phyloP scores from a whole-genome alignment of 345 rosid genomes.

The Eutrema heterophyllum region DNA sequence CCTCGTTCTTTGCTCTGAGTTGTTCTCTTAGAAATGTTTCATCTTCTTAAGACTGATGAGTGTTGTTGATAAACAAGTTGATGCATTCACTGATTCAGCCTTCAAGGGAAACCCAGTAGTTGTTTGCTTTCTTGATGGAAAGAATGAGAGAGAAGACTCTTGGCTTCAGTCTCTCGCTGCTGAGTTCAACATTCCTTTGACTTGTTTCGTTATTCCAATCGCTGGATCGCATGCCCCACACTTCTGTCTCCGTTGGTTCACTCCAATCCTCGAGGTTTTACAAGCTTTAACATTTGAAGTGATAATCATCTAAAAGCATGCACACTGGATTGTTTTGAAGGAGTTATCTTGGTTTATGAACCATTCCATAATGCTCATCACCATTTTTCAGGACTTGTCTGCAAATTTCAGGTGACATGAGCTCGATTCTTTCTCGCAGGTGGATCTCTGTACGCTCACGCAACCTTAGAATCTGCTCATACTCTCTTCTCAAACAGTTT shows the following conservation, averaged over 20 bases:
- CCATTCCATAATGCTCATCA: background rate
- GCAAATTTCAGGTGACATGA: background rate
- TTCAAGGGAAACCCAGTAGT: conserved; percentile 78
- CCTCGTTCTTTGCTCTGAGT: background rate
- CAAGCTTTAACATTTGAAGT: background rate
- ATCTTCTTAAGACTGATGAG: background rate
- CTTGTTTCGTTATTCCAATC: conserved; percentile 37
- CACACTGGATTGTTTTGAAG: background rate
- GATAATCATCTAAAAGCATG: background rate
- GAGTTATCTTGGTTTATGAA: background rate
- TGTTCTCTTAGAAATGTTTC: too few relatives aligned
- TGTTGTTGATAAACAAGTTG: conserved; percentile 35
- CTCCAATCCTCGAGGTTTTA: conserved; percentile 18
- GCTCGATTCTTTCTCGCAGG: conserved; percentile 27
- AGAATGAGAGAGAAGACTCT: conserved; percentile 39
- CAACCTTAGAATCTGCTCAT: conserved; percentile 72
- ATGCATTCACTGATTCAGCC: conserved; percentile 61
- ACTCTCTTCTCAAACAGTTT: conserved; percentile 46
- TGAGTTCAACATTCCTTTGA: conserved; percentile 48
- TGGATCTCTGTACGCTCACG: conserved; percentile 67
- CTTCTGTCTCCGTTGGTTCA: conserved; percentile 56
- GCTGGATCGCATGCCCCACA: background rate
- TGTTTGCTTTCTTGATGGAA: conserved; percentile 60
- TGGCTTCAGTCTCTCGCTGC: conserved; percentile 60
- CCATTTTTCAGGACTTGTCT: too few relatives aligned